A percentile compares a stretch with the other conserved stretches of the same genome.
Evolutionary conservation across 2,329 filamentous ascomycete genomes (phyloP).

Genomic region (Hymenoscyphus occultus): DNA sequence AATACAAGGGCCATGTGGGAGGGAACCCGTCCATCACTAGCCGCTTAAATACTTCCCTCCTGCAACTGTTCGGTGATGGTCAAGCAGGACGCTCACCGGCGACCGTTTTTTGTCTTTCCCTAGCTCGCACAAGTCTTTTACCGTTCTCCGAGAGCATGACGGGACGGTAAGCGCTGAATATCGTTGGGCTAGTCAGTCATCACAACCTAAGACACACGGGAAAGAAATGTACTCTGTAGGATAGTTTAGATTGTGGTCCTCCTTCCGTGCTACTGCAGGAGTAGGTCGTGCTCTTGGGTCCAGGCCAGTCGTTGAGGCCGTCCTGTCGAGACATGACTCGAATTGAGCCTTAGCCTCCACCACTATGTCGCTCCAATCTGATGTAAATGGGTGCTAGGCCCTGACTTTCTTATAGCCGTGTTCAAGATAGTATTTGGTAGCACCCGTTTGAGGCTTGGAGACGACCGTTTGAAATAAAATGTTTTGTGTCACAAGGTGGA

Average conservation of each 20-base stretch:
- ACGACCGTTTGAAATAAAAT: neutral
- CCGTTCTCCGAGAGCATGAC: neutral
- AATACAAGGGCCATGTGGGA: neutral
- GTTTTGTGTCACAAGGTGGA: neutral
- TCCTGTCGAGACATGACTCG: conserved; percentile 2
- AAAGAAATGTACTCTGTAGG: neutral
- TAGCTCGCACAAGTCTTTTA: neutral
- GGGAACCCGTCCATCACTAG: neutral
- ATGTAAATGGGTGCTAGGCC: conserved; percentile 9
- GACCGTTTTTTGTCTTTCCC: conserved; percentile 1
- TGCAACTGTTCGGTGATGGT: conserved; percentile 3
- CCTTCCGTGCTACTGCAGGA: neutral
- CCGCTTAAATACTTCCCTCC: conserved; percentile 2
- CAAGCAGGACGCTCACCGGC: conserved; percentile 2
- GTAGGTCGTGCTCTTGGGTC: neutral
- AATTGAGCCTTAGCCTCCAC: neutral
- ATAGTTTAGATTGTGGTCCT: neutral
- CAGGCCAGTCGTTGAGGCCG: neutral
- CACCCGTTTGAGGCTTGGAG: neutral
- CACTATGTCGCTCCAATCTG: conserved; percentile 5
- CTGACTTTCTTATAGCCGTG: neutral
- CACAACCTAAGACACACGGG: neutral
- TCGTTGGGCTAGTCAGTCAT: neutral
- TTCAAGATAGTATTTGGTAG: neutral
- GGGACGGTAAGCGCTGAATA: neutral